Evolutionary conservation across 257 asterid species (phyloP).

Genomic region (Cruciata laevipes): DNA sequence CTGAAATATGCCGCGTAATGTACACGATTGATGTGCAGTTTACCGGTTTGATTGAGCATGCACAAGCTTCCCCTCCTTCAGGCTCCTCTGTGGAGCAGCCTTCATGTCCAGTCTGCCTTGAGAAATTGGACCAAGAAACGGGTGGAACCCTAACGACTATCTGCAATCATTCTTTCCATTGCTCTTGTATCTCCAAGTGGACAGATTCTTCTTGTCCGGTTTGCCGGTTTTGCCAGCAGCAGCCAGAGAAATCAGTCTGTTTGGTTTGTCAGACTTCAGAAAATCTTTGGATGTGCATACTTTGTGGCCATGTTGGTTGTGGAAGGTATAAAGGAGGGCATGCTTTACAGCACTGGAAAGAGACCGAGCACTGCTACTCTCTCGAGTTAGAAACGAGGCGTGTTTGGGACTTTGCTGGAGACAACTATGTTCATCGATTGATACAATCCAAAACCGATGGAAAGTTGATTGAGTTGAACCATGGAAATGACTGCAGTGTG

Average conservation of each 20-base stretch:
- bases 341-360: constrained; percentile 86
- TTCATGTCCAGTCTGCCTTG: constrained; percentile 94
- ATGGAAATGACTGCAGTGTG: constrained; percentile 31
- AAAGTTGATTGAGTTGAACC: constrained; percentile 81
- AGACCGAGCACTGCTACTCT: constrained; percentile 93
- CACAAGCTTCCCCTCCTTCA: constrained; percentile 49
- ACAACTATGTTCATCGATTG: constrained; percentile 92
- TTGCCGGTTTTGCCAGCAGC: constrained; percentile 97
- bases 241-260: constrained; percentile 89
- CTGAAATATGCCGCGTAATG: constrained; percentile 58
- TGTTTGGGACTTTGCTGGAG: constrained; percentile 96
- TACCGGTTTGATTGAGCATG: constrained; percentile 83
- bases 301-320: constrained; percentile 94
- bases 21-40: constrained; percentile 73
- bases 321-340: constrained; percentile 81
- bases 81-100: constrained; percentile 70
- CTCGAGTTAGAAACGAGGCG: constrained; percentile 94
- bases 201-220: constrained; percentile 99
- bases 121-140: constrained; percentile 76
- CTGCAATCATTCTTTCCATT: constrained; percentile 97
- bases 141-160: constrained; percentile 90
- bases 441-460: constrained; percentile 97
- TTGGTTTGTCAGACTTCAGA: constrained; percentile 74
- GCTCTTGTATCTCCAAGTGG: constrained; percentile 98
- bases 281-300: constrained; percentile 96